Conservation (phyloP, 2,329 filamentous ascomycete species). For the Claviceps sp. region DNA sequence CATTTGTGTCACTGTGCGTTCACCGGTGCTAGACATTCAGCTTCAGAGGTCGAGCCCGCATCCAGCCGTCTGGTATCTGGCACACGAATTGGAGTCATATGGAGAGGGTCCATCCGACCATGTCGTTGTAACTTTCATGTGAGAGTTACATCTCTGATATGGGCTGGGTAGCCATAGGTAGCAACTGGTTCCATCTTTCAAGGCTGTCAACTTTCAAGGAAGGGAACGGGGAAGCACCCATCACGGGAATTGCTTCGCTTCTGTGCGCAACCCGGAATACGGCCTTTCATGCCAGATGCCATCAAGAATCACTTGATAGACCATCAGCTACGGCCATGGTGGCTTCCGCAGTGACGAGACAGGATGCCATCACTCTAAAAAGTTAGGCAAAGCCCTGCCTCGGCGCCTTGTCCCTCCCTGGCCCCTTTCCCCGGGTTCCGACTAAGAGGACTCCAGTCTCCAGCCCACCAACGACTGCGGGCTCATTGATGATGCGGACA, state of each 20-base stretch:
- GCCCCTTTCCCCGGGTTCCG: not conserved
- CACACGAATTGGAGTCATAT: not conserved
- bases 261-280: not conserved
- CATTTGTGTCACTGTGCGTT: not conserved
- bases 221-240: not conserved
- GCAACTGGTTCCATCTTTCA: not conserved
- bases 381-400: not conserved
- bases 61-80: not conserved
- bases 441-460: not conserved
- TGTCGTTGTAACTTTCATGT: too few species aligned
- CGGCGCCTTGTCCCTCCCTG: not conserved
- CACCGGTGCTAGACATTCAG: not conserved
- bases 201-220: not conserved
- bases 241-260: not conserved
- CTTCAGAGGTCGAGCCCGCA: not conserved
- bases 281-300: not conserved
- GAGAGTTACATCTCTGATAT: not conserved
- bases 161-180: not conserved
- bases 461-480: not conserved
- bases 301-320: not conserved
- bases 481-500: conserved; percentile 3
- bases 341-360: not conserved
- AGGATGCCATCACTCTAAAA: not conserved
- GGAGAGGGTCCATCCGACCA: not conserved
- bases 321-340: not conserved